Base-by-base conservation (phyloP, 1,139 yeast genomes). In the Suhomyces yuchorum region DNA sequence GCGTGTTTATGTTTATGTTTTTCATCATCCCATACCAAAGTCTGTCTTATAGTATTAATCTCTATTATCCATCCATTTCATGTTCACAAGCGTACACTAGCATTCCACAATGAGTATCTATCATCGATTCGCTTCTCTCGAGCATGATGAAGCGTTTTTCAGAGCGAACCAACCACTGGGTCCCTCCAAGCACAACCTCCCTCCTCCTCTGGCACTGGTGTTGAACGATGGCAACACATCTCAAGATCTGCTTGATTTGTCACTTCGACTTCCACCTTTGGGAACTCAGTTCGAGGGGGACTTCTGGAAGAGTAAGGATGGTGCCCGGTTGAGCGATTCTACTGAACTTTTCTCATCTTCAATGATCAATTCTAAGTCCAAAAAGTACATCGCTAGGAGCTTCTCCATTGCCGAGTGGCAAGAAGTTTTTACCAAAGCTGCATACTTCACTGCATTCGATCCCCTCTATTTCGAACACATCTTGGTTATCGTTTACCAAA, bases 391-490 rank as follows among this genome's bases (percentile, higher is more conserved):
- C n/a, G n/a, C n/a, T n/a, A n/a, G n/a, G n/a, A n/a, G n/a, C 11
- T 30, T 32, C 20, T 19, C 43, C 40, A 38, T 22, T 14, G 49
- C 55, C 35, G 72, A 71, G 47, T 79, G 83, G 74, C 55, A 65
- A 7, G 56, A 66, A 1, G 59, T 81, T 15, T 71, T 82, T 44
- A 73, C 80, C 2, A 63, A 70, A 15, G 82, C 87, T 5, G 85
- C 81, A 0, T 76, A 80, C 52, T 85, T 79, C 57, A 60, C 70
- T 24, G 89, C 86, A 0, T 57, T 62, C 37, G 90, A 85, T 55
- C 69, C 70, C 8, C 49, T 51, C 12, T 60, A 85, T 17, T 80
- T 84, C 56, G 85, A 84, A 3, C 66, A 74, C 24, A 66, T 84
- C 17, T 48, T 85, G 22, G 70, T 80, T 1, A 73, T 84, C 61